Conservation (phyloP, 2,329 filamentous ascomycete species). For the Monilinia laxa region DNA sequence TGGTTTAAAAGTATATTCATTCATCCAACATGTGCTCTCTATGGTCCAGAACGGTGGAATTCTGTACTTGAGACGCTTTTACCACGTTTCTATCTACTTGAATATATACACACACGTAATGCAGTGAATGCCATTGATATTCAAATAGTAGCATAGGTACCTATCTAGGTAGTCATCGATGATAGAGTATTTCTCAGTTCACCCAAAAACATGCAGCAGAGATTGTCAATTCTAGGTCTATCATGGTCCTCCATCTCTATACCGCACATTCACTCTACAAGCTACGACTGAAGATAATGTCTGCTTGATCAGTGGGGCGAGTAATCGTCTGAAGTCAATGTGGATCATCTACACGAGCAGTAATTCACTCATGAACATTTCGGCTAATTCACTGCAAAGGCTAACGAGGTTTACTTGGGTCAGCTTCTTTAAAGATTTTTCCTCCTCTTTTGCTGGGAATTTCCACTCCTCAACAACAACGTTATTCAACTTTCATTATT, state of each 20-base stretch:
- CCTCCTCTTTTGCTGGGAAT: not conserved
- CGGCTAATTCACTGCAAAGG: not conserved
- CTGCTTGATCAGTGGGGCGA: not conserved
- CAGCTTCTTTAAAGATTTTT: not conserved
- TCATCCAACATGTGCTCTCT: not conserved
- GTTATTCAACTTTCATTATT: not conserved
- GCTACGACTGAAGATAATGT: not conserved
- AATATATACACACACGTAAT: no score
- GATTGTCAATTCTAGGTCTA: not conserved
- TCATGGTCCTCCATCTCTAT: not conserved
- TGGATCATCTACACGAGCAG: not conserved
- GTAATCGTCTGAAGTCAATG: not conserved
- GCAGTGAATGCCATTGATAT: not conserved
- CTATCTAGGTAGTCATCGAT: not conserved
- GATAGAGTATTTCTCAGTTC: not conserved
- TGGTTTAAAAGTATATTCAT: not conserved
- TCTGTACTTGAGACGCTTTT: not conserved
- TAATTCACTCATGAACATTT: not conserved
- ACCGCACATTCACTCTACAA: not conserved
- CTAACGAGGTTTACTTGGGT: not conserved
- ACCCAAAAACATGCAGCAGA: not conserved
- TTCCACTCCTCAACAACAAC: not conserved
- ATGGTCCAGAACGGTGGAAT: fast-evolving
- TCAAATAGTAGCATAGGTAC: not conserved
- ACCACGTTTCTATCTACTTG: not conserved